Conservation (phyloP, 2,329 filamentous ascomycete genomes). For the Xylaria sp. region DNA sequence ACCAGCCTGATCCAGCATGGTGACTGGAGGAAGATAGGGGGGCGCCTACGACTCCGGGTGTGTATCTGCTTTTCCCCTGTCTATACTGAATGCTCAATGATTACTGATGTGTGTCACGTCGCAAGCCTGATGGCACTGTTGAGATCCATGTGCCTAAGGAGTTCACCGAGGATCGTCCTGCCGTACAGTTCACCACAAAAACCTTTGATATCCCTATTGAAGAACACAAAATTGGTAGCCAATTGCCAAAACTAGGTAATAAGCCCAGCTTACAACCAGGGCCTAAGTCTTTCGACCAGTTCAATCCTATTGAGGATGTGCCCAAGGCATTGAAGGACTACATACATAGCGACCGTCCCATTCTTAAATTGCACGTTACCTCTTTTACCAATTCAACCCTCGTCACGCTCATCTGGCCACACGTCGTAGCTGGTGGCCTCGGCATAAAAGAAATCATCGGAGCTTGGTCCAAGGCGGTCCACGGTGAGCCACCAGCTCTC, state of each 20-base stretch:
- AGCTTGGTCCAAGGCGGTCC: constrained; percentile 8
- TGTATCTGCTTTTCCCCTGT: neutral
- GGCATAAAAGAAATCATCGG: constrained; percentile 7
- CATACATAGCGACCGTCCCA: constrained; percentile 2
- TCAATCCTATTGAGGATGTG: constrained; percentile 5
- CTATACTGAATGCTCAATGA: neutral
- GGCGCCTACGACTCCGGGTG: constrained; percentile 6
- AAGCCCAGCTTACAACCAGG: neutral
- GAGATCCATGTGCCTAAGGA: constrained; percentile 9
- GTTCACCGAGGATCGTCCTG: constrained; percentile 8
- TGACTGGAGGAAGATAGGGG: constrained; percentile 19
- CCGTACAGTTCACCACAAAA: constrained; percentile 3
- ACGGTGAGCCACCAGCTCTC: neutral
- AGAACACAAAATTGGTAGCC: constrained; percentile 7
- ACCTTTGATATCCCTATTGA: constrained; percentile 5
- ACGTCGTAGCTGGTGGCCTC: neutral
- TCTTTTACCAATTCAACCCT: constrained; percentile 7
- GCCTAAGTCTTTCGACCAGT: constrained; percentile 3
- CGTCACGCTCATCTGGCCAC: constrained; percentile 7
- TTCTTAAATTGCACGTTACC: neutral
- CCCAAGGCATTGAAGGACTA: constrained; percentile 1
- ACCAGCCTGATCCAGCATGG: constrained; percentile 11
- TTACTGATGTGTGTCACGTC: neutral
- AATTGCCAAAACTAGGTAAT: neutral
- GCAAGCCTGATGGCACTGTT: constrained; percentile 1